Conservation (phyloP, 148 eudicot genomes). For the Rhododendron williamsianum region DNA sequence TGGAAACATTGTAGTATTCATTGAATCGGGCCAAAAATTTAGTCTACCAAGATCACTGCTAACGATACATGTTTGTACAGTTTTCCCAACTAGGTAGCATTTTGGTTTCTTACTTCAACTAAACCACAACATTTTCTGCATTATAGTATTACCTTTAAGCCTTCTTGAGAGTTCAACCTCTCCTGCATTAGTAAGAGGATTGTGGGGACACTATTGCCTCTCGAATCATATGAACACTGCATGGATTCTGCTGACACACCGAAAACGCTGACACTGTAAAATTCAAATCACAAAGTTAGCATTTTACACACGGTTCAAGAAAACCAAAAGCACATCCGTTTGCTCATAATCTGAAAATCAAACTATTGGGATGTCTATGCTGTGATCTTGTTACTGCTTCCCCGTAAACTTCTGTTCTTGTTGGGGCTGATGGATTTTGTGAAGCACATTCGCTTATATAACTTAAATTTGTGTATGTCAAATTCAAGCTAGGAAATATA, state of each 20-base stretch:
- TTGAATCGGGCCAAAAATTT: not conserved
- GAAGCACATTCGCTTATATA: not conserved
- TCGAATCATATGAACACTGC: constrained; percentile 76
- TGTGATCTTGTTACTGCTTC: not conserved
- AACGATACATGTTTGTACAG: not conserved
- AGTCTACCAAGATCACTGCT: not conserved
- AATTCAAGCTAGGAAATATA: no score
- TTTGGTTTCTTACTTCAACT: not conserved
- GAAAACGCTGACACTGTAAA: constrained; percentile 71
- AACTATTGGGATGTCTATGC: not conserved
- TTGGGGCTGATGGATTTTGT: not conserved
- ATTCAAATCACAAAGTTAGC: not conserved
- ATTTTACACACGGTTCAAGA: not conserved
- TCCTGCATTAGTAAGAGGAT: constrained; percentile 82
- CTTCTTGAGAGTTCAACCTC: constrained; percentile 59
- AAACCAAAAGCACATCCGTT: not conserved
- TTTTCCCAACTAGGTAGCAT: not conserved
- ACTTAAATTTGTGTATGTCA: not conserved
- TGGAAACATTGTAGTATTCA: not conserved
- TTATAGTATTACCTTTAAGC: constrained; percentile 49
- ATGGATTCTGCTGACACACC: constrained; percentile 93
- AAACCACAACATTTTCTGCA: not conserved
- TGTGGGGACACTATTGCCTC: constrained; percentile 88
- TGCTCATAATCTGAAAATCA: not conserved
- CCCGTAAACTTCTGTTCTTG: not conserved